phyloP scores from a whole-genome alignment of 352 stramenopile species.

The Phytopythium montanum region DNA sequence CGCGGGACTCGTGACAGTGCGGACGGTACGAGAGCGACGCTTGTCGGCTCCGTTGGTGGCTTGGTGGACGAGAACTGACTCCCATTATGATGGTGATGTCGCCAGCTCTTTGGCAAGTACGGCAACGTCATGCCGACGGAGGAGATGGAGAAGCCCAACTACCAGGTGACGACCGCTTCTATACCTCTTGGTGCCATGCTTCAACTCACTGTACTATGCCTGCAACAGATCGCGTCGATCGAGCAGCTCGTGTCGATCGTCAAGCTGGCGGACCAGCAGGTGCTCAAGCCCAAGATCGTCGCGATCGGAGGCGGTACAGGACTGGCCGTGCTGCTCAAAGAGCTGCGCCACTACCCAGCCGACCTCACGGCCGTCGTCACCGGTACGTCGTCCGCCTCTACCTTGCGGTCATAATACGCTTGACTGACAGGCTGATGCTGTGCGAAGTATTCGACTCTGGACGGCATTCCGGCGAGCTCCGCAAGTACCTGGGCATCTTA shows the following conservation, averaged over 20 bases:
- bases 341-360: slow-evolving; percentile 78
- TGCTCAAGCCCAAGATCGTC: slow-evolving; percentile 83
- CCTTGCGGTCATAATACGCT: background rate
- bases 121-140: slow-evolving; percentile 82
- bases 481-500: slow-evolving; percentile 81
- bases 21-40: background rate
- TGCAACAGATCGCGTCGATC: slow-evolving; percentile 67
- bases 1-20: slow-evolving; percentile 67
- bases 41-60: background rate
- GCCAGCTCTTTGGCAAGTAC: slow-evolving; percentile 81
- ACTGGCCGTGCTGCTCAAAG: slow-evolving; percentile 79
- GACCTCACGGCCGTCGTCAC: slow-evolving; percentile 86
- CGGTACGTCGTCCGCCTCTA: slow-evolving; percentile 17
- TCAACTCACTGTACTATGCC: too few relatives aligned
- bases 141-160: slow-evolving; percentile 76
- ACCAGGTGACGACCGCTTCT: too few relatives aligned
- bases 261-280: slow-evolving; percentile 71
- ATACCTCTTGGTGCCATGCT: too few relatives aligned
- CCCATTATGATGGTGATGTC: slow-evolving; percentile 4
- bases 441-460: slow-evolving; percentile 76
- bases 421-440: slow-evolving; percentile 1
- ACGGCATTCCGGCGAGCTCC: slow-evolving; percentile 71
- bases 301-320: slow-evolving; percentile 77
- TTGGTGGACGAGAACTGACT: background rate
- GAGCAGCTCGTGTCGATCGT: slow-evolving; percentile 73